phyloP scores from a whole-genome alignment of 768 basidiomycete species.

The Tylopilus vinaceipallidus region DNA sequence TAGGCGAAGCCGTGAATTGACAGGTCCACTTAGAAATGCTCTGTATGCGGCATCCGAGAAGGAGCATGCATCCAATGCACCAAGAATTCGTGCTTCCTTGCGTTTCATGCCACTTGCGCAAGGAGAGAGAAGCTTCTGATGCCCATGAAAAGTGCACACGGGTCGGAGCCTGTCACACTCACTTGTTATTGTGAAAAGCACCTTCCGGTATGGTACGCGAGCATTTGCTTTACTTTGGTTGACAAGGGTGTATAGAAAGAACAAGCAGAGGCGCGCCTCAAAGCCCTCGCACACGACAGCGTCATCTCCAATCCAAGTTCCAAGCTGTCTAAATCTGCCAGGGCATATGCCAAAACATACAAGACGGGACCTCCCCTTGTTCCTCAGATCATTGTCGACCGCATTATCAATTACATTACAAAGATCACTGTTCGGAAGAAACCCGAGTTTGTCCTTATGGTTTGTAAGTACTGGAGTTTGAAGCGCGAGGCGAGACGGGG shows the following conservation, averaged over 20 bases:
- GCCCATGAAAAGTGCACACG: constrained; percentile 83
- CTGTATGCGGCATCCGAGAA: constrained; percentile 53
- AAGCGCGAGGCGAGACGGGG: constrained; percentile 92
- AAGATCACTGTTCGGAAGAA: constrained; percentile 75
- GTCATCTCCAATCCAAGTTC: constrained; percentile 39
- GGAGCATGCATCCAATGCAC: constrained; percentile 98
- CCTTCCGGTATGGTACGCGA: constrained; percentile 62
- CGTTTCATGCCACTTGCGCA: constrained; percentile 95
- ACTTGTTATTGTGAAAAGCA: constrained; percentile 89
- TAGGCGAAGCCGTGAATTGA: constrained; percentile 3
- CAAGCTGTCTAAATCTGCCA: constrained; percentile 71
- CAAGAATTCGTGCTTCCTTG: constrained; percentile 84
- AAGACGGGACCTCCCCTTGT: constrained; percentile 91
- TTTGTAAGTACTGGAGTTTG: constrained; percentile 95
- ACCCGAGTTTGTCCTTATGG: constrained; percentile 65
- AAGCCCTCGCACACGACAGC: constrained; percentile 46
- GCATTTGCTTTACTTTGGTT: not conserved
- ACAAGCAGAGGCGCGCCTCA: constrained; percentile 61
- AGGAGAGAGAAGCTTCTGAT: constrained; percentile 80
- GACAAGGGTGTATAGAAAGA: constrained; percentile 48
- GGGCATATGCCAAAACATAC: constrained; percentile 90
- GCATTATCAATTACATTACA: constrained; percentile 70
- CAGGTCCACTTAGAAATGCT: constrained; percentile 48
- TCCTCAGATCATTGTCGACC: constrained; percentile 78
- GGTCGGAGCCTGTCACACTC: constrained; percentile 68